Evolutionary conservation across 768 basidiomycete species (phyloP), one percentile per base, ranked within the genome.

Genomic region (Boletus sp.): DNA sequence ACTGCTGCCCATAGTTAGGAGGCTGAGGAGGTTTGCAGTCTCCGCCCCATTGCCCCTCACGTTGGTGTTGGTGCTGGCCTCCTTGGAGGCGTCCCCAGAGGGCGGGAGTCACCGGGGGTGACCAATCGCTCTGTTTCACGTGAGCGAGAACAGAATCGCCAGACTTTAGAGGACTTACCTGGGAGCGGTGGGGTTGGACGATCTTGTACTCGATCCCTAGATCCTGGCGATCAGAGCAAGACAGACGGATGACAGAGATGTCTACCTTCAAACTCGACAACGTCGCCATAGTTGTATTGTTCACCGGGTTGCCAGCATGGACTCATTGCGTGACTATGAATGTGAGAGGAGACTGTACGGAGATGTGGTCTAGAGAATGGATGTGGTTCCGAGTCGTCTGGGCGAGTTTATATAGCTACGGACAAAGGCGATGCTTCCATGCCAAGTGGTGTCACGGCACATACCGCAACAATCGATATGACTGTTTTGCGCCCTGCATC

Each of bases 181-280:
- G 85, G 32, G 89, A 88, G 52, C 66, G 72, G 73, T 91, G 89
- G 9, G 86, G 75, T 65, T 89, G 87, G 60, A 90, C 82, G 71
- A 86, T 86, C 71, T 83, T 85, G 77, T 89, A 91, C 41, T 70
- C 72, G 59, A 71, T 67, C 40, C 82, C 87, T 59, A 50, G 52
- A 64, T 52, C 51, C 9, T 12, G 39, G 20, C 11, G 46, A 60
- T 67, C 53, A 62, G 62, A 54, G 32, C 48, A 33, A 20, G 53
- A 3, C 3, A 7, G 40, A 40, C 18, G 29, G 33, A 11, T 7
- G 47, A 35, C 30, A 36, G n/a, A 33, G 15, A n/a, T 41, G 46
- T 64, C 20, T 59, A 82, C 88, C 82, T 64, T 86, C 61, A 65
- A 75, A 89, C 45, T 71, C 69, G 57, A 90, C 87, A 32, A 83